Conservation (phyloP, 129 eudicot genomes). For the Sambucus nigra region DNA sequence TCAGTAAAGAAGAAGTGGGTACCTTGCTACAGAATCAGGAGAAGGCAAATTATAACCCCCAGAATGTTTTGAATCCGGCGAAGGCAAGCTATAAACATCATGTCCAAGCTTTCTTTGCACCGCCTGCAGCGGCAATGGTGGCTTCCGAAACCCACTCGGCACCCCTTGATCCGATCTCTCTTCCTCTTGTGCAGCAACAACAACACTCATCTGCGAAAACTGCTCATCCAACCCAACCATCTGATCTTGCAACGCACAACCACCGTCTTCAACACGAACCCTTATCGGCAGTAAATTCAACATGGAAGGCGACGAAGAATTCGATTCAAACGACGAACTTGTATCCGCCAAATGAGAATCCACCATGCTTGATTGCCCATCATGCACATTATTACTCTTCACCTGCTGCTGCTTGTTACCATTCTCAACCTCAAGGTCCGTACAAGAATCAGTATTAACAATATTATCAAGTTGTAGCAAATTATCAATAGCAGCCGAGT, state of each 20-base stretch:
- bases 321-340: conserved; percentile 52
- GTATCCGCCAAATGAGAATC: conserved; percentile 54
- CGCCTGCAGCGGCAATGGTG: conserved; percentile 67
- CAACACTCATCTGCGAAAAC: conserved; percentile 44
- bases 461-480: conserved; percentile 41
- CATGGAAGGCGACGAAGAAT: conserved; percentile 60
- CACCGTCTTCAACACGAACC: conserved; percentile 31
- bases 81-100: conserved; percentile 45
- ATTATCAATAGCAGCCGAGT: conserved; percentile 45
- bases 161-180: conserved; percentile 51
- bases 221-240: conserved; percentile 64
- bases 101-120: conserved; percentile 42
- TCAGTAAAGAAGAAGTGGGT: conserved; percentile 9
- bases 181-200: conserved; percentile 6
- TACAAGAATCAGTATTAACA: conserved; percentile 12
- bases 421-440: conserved; percentile 19
- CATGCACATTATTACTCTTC: conserved; percentile 19
- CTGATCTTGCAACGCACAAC: conserved; percentile 21
- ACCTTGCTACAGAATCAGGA: conserved; percentile 74
- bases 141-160: conserved; percentile 38
- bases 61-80: conserved; percentile 65
- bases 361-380: conserved; percentile 21
- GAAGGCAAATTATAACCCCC: conserved; percentile 51
- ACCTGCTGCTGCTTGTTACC: conserved; percentile 5
- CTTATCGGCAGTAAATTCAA: conserved; percentile 49